Evolutionary conservation across 2,329 filamentous ascomycete species (phyloP).

Genomic region (Fusarium palustre): DNA sequence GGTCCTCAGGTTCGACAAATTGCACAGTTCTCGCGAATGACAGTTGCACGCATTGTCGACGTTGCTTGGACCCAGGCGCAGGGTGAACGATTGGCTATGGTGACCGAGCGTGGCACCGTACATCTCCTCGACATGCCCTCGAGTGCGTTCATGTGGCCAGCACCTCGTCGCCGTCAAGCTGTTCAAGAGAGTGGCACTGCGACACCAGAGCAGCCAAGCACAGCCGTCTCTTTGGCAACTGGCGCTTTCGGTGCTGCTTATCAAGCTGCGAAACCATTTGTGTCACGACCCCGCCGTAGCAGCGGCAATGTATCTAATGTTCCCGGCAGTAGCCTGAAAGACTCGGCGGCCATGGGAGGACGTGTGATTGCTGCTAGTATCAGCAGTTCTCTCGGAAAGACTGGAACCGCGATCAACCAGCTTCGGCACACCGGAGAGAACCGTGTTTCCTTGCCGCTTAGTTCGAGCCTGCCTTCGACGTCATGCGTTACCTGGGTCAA

Average conservation of each 20-base stretch:
- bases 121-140: conserved; percentile 90
- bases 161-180: conserved; percentile 67
- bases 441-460: conserved; percentile 74
- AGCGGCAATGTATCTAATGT: conserved; percentile 53
- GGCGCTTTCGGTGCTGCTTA: conserved; percentile 77
- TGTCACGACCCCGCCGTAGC: conserved; percentile 66
- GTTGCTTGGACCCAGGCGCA: conserved; percentile 87
- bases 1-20: conserved; percentile 81
- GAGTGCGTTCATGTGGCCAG: conserved; percentile 88
- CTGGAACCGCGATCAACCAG: conserved; percentile 75
- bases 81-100: conserved; percentile 85
- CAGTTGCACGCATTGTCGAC: conserved; percentile 89
- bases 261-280: conserved; percentile 72
- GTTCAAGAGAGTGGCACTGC: conserved; percentile 60
- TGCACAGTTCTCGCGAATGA: conserved; percentile 90
- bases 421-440: conserved; percentile 81
- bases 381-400: conserved; percentile 78
- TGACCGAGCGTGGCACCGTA: conserved; percentile 94
- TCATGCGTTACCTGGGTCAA: conserved; percentile 75
- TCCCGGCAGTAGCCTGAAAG: conserved; percentile 61
- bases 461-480: conserved; percentile 64
- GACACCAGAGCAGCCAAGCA: conserved; percentile 61
- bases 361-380: conserved; percentile 79
- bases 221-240: conserved; percentile 76
- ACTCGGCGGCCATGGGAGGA: conserved; percentile 75